These are phyloP conservation scores for Quercus glauca DNA, from an alignment of 306 rosid species.

Conservation along the genomic window DNA sequence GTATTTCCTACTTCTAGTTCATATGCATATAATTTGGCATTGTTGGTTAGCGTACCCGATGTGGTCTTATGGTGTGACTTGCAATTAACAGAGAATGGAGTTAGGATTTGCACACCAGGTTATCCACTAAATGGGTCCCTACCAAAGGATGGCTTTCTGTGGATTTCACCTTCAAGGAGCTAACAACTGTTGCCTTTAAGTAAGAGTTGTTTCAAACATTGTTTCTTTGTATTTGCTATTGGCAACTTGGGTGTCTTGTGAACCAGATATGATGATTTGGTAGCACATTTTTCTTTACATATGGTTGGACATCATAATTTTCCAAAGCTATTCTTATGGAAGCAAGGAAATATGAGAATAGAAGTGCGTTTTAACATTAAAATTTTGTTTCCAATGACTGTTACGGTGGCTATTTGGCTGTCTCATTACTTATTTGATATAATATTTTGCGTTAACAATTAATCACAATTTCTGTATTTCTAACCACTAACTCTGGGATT, in stretches of 20 bases:
- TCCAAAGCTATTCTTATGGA: not conserved
- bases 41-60: not conserved
- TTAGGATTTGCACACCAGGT: slow-evolving; percentile 65
- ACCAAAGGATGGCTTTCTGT: slow-evolving; percentile 55
- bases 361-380: not conserved
- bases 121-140: slow-evolving; percentile 40
- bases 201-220: slow-evolving; percentile 4
- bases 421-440: not conserved
- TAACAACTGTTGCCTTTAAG: slow-evolving; percentile 51
- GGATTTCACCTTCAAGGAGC: slow-evolving; percentile 47
- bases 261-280: not conserved
- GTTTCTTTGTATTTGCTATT: not conserved
- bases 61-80: slow-evolving; percentile 75
- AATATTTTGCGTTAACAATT: slow-evolving; percentile 8
- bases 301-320: not conserved
- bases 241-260: not conserved
- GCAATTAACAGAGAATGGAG: slow-evolving; percentile 73
- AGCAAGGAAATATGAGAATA: not conserved
- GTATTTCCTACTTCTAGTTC: slow-evolving; percentile 71
- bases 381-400: not conserved
- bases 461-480: slow-evolving; percentile 30
- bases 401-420: not conserved
- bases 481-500: slow-evolving; percentile 64
- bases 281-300: not conserved
- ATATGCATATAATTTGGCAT: slow-evolving; percentile 40